These are phyloP conservation scores for Achaetomium macrosporum DNA, from an alignment of 2,329 filamentous ascomycete species.

Conservation along the genomic window DNA sequence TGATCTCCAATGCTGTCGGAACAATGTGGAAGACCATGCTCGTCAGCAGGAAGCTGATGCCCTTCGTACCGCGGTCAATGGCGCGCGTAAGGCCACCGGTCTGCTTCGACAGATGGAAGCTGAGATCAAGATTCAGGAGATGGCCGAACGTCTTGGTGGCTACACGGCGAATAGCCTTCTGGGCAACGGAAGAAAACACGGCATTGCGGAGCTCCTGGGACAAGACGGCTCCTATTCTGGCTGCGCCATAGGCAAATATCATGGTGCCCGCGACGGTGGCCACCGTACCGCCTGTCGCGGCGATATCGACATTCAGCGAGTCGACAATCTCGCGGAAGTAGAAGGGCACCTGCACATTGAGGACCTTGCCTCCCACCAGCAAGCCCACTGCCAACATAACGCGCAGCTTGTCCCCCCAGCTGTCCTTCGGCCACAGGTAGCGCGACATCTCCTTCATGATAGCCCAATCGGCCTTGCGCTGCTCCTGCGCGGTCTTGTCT, in stretches of 20 bases:
- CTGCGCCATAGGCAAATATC: constrained; percentile 87
- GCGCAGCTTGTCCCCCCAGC: constrained; percentile 72
- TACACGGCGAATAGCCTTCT: constrained; percentile 90
- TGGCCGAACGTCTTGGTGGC: constrained; percentile 92
- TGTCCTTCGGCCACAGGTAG: constrained; percentile 94
- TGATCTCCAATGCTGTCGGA: constrained; percentile 88
- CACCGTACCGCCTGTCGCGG: constrained; percentile 79
- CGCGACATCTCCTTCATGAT: constrained; percentile 97
- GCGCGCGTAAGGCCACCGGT: constrained; percentile 90
- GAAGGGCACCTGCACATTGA: constrained; percentile 97
- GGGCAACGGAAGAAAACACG: constrained; percentile 92
- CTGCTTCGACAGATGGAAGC: constrained; percentile 90
- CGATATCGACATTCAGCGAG: constrained; percentile 92
- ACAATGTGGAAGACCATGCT: constrained; percentile 99
- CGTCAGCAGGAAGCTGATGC: constrained; percentile 92
- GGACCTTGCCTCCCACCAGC: constrained; percentile 82
- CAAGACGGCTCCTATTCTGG: constrained; percentile 79
- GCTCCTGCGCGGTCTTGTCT: constrained; percentile 70
- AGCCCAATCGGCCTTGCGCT: constrained; percentile 95
- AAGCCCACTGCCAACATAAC: constrained; percentile 80
- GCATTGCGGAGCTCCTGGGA: constrained; percentile 95
- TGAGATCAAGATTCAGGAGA: constrained; percentile 78
- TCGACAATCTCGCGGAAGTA: constrained; percentile 99
- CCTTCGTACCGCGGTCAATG: constrained; percentile 95
- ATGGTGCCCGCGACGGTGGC: constrained; percentile 85